A percentile compares a stretch with the other conserved stretches of the same genome.
Evolutionary conservation across 257 asterid genomes (phyloP).

Genomic region (Hygrophila difformis): DNA sequence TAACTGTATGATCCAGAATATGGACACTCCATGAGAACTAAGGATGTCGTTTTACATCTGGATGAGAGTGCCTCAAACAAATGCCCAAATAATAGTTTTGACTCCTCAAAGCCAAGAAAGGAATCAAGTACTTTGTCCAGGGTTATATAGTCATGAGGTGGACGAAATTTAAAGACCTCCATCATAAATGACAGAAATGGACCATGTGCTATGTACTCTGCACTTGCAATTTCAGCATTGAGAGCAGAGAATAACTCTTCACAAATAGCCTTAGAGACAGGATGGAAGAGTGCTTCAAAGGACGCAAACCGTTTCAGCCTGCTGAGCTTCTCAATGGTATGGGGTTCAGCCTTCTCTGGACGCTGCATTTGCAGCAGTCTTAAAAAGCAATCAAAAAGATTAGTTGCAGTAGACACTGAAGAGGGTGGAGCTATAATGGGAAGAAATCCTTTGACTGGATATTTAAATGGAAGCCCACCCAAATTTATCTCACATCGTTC

Average conservation of each 20-base stretch:
- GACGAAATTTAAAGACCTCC: constrained; percentile 54
- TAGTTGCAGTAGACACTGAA: constrained; percentile 29
- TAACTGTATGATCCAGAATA: constrained; percentile 86
- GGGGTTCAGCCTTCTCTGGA: constrained; percentile 40
- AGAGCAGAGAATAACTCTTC: constrained; percentile 51
- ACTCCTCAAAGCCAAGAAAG: constrained; percentile 54
- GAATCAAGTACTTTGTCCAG: constrained; percentile 75
- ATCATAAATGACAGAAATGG: constrained; percentile 67
- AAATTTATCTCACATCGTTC: constrained; percentile 91
- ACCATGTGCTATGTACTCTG: constrained; percentile 63
- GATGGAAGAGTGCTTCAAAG: constrained; percentile 51
- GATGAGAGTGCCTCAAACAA: constrained; percentile 66
- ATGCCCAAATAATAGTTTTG: constrained; percentile 49
- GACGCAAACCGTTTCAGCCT: constrained; percentile 77
- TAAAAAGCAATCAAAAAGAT: constrained; percentile 60
- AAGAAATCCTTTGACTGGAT: constrained; percentile 68
- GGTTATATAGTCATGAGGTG: constrained; percentile 74
- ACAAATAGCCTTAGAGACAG: constrained; percentile 68
- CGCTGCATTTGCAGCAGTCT: constrained; percentile 67
- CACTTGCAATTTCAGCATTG: constrained; percentile 38
- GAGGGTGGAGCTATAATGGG: constrained; percentile 77
- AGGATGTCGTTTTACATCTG: constrained; percentile 62
- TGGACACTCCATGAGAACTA: constrained; percentile 78
- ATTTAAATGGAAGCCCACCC: constrained; percentile 74
- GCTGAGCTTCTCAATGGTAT: constrained; percentile 64